Evolutionary conservation across 768 basidiomycete species (phyloP).

Genomic region (Suillus subalutaceus): DNA sequence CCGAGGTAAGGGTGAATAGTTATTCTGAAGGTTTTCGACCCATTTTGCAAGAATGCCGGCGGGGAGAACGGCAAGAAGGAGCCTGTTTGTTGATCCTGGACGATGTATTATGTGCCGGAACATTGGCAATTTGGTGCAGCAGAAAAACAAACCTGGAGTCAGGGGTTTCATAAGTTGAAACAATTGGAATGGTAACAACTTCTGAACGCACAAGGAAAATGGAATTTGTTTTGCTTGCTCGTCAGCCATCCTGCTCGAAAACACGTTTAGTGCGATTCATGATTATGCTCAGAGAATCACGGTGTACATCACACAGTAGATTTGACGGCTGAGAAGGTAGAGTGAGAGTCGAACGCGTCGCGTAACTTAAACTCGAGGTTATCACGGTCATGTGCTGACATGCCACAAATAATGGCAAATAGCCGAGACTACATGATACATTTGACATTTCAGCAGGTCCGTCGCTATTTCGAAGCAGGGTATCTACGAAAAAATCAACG

Average conservation of each 20-base stretch:
- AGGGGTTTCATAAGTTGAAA: slow-evolving; percentile 4
- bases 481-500: slow-evolving; percentile 20
- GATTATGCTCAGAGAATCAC: not conserved
- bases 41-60: slow-evolving; percentile 47
- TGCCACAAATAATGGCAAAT: not conserved
- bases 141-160: slow-evolving; percentile 50
- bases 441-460: slow-evolving; percentile 5
- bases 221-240: slow-evolving; percentile 30
- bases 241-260: slow-evolving; percentile 1
- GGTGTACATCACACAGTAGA: not conserved
- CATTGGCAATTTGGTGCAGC: slow-evolving; percentile 46
- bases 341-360: not conserved
- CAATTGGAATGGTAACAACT: not conserved
- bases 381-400: not conserved
- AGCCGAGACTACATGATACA: not conserved
- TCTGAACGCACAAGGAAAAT: slow-evolving; percentile 46
- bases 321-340: not conserved
- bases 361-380: not conserved
- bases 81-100: slow-evolving; percentile 16
- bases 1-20: slow-evolving; percentile 50
- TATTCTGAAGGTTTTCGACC: slow-evolving; percentile 43
- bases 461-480: slow-evolving; percentile 15
- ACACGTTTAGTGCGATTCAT: not conserved
- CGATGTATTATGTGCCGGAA: slow-evolving; percentile 23
- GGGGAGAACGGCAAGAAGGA: slow-evolving; percentile 35